A percentile compares a stretch with the other conserved stretches of the same genome.
phyloP scores from a whole-genome alignment of 2,329 filamentous ascomycete genomes.

The Blumeriella jaapii region DNA sequence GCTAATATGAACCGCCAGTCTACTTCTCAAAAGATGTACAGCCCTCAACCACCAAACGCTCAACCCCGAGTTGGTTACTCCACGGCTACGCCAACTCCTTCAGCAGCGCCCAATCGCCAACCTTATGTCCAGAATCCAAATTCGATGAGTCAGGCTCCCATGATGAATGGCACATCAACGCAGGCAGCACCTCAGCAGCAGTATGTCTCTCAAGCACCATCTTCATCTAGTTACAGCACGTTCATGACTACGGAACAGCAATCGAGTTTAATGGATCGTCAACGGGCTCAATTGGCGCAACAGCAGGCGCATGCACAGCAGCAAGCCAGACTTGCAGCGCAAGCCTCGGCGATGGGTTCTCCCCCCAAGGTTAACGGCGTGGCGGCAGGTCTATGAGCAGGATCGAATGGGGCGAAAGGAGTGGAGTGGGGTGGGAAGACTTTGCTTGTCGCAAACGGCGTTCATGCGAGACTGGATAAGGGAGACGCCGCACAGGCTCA shows the following conservation, averaged over 20 bases:
- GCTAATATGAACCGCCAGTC: constrained; percentile 18
- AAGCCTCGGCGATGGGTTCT: constrained; percentile 19
- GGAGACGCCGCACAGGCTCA: constrained; percentile 1
- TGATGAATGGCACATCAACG: constrained; percentile 20
- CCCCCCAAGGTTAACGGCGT: constrained; percentile 21
- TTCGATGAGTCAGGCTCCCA: constrained; percentile 11
- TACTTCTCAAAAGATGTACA: constrained; percentile 26
- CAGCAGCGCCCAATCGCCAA: constrained; percentile 15
- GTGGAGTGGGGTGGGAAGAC: not conserved
- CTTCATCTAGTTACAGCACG: constrained; percentile 15
- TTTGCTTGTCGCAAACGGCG: constrained; percentile 1
- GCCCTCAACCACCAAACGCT: constrained; percentile 14
- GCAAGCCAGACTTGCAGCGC: constrained; percentile 23
- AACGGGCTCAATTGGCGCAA: constrained; percentile 27
- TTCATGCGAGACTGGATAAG: constrained; percentile 2
- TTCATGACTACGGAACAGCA: constrained; percentile 28
- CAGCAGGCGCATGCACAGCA: constrained; percentile 24
- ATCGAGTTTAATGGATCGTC: constrained; percentile 28
- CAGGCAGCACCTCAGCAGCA: constrained; percentile 15
- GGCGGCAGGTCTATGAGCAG: constrained; percentile 9
- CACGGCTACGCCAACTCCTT: constrained; percentile 19
- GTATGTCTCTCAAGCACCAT: constrained; percentile 9
- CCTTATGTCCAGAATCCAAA: constrained; percentile 16
- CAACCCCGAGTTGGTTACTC: constrained; percentile 17
- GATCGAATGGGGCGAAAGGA: not conserved